A percentile compares a stretch with the other conserved stretches of the same genome.
These are phyloP conservation scores for Platanthera guangdongensis DNA, from an alignment of 106 monocot genomes.

Conservation along the genomic window DNA sequence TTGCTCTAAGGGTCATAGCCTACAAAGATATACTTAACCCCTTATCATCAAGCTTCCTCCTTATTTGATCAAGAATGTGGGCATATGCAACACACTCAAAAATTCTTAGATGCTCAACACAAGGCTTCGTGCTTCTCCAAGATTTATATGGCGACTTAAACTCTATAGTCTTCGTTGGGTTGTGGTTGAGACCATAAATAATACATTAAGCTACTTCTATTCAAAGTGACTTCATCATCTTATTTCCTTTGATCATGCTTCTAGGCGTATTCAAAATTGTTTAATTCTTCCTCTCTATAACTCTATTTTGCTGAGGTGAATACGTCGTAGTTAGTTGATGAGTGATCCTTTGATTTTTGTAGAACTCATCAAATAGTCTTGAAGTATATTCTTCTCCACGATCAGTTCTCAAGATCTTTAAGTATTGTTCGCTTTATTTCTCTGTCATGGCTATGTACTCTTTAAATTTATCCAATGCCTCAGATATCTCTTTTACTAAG, in stretches of 20 bases:
- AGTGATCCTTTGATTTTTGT: not conserved
- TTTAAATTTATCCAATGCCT: not conserved
- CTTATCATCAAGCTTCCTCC: not conserved
- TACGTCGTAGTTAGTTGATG: not conserved
- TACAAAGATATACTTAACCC: not conserved
- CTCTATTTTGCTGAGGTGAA: not conserved
- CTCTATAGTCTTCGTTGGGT: not conserved
- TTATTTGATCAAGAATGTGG: too few species aligned
- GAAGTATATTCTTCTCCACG: not conserved
- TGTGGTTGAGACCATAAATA: not conserved
- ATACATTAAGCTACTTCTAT: not conserved
- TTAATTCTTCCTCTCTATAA: not conserved
- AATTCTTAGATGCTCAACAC: not conserved
- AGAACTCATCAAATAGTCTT: not conserved
- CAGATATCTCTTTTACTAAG: not conserved
- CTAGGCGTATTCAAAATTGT: too few species aligned
- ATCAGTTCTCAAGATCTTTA: not conserved
- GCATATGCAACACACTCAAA: too few species aligned
- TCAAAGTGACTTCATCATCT: not conserved
- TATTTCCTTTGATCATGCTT: not conserved
- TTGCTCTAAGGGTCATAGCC: not conserved
- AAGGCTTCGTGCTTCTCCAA: not conserved
- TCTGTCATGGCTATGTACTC: not conserved
- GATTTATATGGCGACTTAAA: not conserved
- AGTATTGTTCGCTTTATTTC: not conserved